These are phyloP conservation scores for Sequoia sempervirens DNA, from an alignment of 75 land plant species.

Conservation along the genomic window DNA sequence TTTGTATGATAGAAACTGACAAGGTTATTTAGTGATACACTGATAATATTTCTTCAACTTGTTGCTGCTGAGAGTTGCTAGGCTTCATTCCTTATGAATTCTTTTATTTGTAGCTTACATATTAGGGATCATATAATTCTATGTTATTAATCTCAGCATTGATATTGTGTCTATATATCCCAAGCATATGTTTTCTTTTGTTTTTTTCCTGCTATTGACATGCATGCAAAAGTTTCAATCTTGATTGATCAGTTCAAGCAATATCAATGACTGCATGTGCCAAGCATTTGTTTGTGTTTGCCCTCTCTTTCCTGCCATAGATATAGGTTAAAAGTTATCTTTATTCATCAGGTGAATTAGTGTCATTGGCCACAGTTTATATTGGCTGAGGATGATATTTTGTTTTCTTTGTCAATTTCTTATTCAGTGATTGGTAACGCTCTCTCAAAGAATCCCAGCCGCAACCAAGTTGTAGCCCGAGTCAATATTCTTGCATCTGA, in stretches of 20 bases:
- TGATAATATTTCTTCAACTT: background rate
- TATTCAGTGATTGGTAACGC: constrained; percentile 81
- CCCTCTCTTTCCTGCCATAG: background rate
- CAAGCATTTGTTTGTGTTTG: background rate
- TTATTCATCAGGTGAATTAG: background rate
- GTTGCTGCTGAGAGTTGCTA: background rate
- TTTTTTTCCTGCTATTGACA: background rate
- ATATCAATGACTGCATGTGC: background rate
- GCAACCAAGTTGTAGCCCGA: constrained; percentile 79
- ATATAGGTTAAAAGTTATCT: background rate
- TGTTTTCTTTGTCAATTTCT: constrained; percentile 1
- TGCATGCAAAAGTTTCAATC: background rate
- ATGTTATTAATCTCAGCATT: background rate
- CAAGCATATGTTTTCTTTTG: background rate
- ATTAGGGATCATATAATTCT: background rate
- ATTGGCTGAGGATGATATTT: background rate
- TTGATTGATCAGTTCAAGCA: background rate
- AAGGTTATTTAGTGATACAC: background rate
- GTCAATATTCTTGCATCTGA: constrained; percentile 78
- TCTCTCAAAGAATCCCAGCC: constrained; percentile 62
- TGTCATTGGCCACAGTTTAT: background rate
- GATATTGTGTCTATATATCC: background rate
- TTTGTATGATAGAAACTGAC: background rate
- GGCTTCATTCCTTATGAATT: background rate
- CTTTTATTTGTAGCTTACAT: background rate